Evolutionary conservation across 768 basidiomycete species (phyloP), one percentile per base, ranked within the genome.

Genomic region (Erythrobasidium yunnanense): DNA sequence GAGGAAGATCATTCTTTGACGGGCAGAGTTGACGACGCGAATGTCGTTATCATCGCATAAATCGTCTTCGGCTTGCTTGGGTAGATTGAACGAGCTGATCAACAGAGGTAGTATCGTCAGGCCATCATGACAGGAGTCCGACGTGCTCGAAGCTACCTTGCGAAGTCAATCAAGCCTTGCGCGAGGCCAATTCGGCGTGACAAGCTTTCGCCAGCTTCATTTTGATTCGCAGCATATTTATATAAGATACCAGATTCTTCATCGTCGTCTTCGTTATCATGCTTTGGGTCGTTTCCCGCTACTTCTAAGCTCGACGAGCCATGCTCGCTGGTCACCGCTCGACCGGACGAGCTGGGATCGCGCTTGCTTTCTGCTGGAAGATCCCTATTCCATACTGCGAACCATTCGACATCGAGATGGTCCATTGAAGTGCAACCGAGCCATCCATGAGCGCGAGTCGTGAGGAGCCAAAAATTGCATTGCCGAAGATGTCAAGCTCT

Each of bases 111-210:
- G 52, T 23, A 54, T 7, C 32, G 32, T 32, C 23, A 30, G n/a
- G n/a, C 20, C 13, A 18, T 54, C 52, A 54, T 8, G n/a, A 27
- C 4, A 7, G 11, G 23, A 32, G 23, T 15, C 18, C n/a, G 25
- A n/a, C 5, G 3, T 29, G 56, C 5, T 29, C 42, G 22, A 2
- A 15, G n/a, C n/a, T 49, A 63, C 60, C 60, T 25, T 20, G 60
- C 27, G 32, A 63, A 63, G 49, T 63, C 60, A 7, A 63, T 35
- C 4, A 63, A 27, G 4, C 60, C 60, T 51, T 63, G 60, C n/a
- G 60, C 60, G 60, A 63, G 60, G 20, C 60, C 60, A 5, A 63
- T 32, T 13, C 60, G 34, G 4, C 45, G 56, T 2, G 56, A n/a
- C 11, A 58, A 25, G 23, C 42, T 23, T 23, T 46, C 56, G 56